These are phyloP conservation scores for Rhodofomes roseus DNA, from an alignment of 1,284 basidiomycete genomes.

Conservation along the genomic window DNA sequence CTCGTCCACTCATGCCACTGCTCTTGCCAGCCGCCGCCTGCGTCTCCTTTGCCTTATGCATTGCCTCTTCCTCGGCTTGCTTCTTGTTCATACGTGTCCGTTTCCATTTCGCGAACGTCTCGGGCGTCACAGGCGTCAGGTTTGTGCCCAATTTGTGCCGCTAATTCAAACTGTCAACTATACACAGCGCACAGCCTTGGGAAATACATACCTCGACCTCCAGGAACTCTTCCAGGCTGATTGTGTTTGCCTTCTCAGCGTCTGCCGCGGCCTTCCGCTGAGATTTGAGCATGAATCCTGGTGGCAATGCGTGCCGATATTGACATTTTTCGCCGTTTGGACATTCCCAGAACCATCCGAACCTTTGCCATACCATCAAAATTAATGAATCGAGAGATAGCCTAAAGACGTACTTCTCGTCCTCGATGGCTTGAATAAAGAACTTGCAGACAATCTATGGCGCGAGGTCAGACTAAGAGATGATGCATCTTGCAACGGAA, in stretches of 20 bases:
- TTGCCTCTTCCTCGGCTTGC: slow-evolving; percentile 77
- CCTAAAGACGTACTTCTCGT: slow-evolving; percentile 67
- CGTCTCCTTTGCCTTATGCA: slow-evolving; percentile 82
- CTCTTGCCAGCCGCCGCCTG: slow-evolving; percentile 89
- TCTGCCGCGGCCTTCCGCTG: slow-evolving; percentile 85
- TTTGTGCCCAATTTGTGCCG: slow-evolving; percentile 92
- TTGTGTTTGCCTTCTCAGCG: slow-evolving; percentile 84
- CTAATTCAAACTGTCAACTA: slow-evolving; percentile 35
- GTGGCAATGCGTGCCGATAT: slow-evolving; percentile 93
- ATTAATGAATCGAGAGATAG: neutral
- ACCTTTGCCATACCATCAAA: slow-evolving; percentile 42
- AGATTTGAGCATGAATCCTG: slow-evolving; percentile 92
- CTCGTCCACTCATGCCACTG: slow-evolving; percentile 92
- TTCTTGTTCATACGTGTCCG: slow-evolving; percentile 92
- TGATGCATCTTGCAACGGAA: slow-evolving; percentile 1
- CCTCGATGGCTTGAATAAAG: slow-evolving; percentile 97
- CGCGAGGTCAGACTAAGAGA: neutral
- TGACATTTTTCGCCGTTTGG: slow-evolving; percentile 86
- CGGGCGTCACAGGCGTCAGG: slow-evolving; percentile 93
- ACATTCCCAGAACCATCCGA: slow-evolving; percentile 94
- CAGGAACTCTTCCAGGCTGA: slow-evolving; percentile 95
- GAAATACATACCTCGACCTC: slow-evolving; percentile 82
- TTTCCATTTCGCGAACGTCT: slow-evolving; percentile 95
- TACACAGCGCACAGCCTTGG: neutral
- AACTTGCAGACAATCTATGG: slow-evolving; percentile 92